These are phyloP conservation scores for Cyberlindnera meyerae DNA, from an alignment of 805 yeast genomes.

Conservation along the genomic window DNA sequence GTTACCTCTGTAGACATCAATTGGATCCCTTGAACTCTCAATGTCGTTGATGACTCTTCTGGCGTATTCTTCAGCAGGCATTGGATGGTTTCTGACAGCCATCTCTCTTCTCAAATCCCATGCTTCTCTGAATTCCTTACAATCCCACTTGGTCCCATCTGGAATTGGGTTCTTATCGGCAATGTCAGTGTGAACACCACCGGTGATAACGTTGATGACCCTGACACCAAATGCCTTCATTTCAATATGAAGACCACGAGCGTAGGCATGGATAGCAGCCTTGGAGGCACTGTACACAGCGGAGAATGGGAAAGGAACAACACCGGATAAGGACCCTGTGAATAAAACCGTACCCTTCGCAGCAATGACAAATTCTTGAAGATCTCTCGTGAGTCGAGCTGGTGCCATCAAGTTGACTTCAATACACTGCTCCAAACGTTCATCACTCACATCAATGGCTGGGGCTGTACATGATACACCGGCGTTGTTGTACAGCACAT, in stretches of 20 bases:
- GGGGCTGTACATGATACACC: slow-evolving; percentile 73
- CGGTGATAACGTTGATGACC: slow-evolving; percentile 67
- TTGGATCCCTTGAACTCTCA: slow-evolving; percentile 30
- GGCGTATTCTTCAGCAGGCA: slow-evolving; percentile 57
- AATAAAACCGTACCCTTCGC: slow-evolving; percentile 67
- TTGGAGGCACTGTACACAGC: slow-evolving; percentile 63
- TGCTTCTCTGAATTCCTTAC: slow-evolving; percentile 46
- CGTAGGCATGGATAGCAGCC: slow-evolving; percentile 73
- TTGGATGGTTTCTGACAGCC: slow-evolving; percentile 57
- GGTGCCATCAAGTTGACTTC: slow-evolving; percentile 71
- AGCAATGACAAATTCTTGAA: slow-evolving; percentile 49
- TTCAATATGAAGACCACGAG: slow-evolving; percentile 58
- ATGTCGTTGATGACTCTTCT: slow-evolving; percentile 48
- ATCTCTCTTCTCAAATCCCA: slow-evolving; percentile 49
- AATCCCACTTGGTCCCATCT: slow-evolving; percentile 45
- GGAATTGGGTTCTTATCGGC: slow-evolving; percentile 63
- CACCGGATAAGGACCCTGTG: slow-evolving; percentile 70
- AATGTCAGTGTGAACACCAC: slow-evolving; percentile 69
- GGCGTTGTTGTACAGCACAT: slow-evolving; percentile 68
- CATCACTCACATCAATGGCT: slow-evolving; percentile 60
- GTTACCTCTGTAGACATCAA: slow-evolving; percentile 56
- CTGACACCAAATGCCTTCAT: slow-evolving; percentile 67
- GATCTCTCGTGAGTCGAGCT: slow-evolving; percentile 55
- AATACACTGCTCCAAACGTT: slow-evolving; percentile 44
- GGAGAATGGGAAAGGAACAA: slow-evolving; percentile 66